These are phyloP conservation scores for Fusarium sp. DNA, from an alignment of 2,329 filamentous ascomycete genomes.

Conservation along the genomic window DNA sequence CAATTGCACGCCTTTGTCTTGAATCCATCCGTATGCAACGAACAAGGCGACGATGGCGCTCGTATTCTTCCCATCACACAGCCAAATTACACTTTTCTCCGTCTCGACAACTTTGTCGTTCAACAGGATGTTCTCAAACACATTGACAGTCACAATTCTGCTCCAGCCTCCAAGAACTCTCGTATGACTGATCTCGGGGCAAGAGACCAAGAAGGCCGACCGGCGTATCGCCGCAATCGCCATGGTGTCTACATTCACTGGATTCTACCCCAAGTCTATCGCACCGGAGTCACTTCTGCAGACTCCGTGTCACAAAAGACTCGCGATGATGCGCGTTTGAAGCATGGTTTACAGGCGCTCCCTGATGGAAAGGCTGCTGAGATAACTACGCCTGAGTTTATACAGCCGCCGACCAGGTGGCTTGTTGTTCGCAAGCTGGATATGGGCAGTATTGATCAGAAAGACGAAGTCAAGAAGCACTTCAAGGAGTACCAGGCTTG, in stretches of 20 bases:
- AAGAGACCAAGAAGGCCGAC: not conserved
- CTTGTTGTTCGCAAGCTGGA: not conserved
- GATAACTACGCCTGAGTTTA: not conserved
- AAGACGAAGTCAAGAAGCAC: not conserved
- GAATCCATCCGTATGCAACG: not conserved
- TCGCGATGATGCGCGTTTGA: not conserved
- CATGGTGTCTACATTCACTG: not conserved
- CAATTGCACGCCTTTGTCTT: not conserved
- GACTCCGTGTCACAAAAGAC: not conserved
- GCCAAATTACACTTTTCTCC: not conserved
- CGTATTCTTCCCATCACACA: not conserved
- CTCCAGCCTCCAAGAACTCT: not conserved
- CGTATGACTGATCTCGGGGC: not conserved
- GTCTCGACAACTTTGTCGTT: not conserved
- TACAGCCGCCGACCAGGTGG: not conserved
- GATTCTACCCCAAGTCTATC: not conserved
- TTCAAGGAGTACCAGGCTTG: not conserved
- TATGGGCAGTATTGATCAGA: not conserved
- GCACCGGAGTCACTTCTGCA: not conserved
- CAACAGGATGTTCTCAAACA: conserved; percentile 1
- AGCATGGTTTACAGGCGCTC: not conserved
- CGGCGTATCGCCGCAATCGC: not conserved
- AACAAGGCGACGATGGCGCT: not conserved
- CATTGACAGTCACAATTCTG: not conserved
- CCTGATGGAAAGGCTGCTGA: not conserved